Evolutionary conservation across 345 rosid genomes (phyloP), one percentile per base, ranked within the genome.

Genomic region (Lepidium africanum): DNA sequence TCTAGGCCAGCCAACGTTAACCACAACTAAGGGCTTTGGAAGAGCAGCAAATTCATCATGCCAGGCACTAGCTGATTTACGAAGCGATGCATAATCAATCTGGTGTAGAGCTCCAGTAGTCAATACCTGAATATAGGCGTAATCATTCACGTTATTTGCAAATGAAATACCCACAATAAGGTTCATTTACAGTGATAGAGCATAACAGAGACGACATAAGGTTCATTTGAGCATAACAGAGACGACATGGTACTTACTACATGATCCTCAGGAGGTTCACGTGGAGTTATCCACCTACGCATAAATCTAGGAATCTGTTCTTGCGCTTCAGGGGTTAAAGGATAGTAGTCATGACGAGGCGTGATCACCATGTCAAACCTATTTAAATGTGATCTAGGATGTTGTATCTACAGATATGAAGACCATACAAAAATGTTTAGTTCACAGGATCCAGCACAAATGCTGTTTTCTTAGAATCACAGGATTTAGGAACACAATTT

Each of bases 331-430:
- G 85, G 83, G 49, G 96, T 83, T 77, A 91, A 73, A 77, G 96
- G 91, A 82, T 91, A 94, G 74, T 80, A 94, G 80, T 94, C 97
- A 43, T 91, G 99, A 52, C 71, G 83, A 66, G 99, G 99, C 35
- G 99, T 85, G 53, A 94, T 85, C 74, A 94, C 96, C 85, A 94
- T 68, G 78, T 94, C 99, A 84, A 94, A 94, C 81, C 96, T 87
- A 71, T 83, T 81, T 78, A 91, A 77, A 12, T 76, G 83, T n/a
- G 84, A 74, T 87, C 97, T 85, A 11, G 99, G 99, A 82, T 89
- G 99, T 80, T 91, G 93, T 55, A 94, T 86, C 99, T 94, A 46
- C 49, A 65, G 62, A 61, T 37, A 38, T 3, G 37, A 69, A 69
- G 40, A 69, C 13, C 59, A 60, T 23, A 45, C 17, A 50, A 6